Evolutionary conservation across 1,139 yeast genomes (phyloP).

Genomic region (Geotrichum aggregatum): DNA sequence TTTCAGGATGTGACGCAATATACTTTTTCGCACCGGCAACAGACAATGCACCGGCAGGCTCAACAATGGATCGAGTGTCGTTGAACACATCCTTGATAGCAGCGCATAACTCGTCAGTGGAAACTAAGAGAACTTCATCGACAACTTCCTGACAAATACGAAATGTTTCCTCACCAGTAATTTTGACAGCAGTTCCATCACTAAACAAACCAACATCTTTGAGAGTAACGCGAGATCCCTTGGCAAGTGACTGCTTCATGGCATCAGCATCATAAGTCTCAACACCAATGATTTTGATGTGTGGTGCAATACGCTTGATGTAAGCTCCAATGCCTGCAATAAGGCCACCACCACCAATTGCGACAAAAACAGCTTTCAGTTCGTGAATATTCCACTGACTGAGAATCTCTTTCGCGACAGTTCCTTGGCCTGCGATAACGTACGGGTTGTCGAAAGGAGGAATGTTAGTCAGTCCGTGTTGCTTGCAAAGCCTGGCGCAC

Average conservation of each 20-base stretch:
- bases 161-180: conserved; percentile 88
- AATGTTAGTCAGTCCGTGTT: conserved; percentile 75
- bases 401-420: conserved; percentile 86
- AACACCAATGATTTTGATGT: conserved; percentile 89
- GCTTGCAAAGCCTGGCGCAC: conserved; percentile 64
- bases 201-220: conserved; percentile 91
- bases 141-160: conserved; percentile 71
- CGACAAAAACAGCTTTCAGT: conserved; percentile 81
- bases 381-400: conserved; percentile 78
- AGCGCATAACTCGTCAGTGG: conserved; percentile 95
- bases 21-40: conserved; percentile 93
- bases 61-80: conserved; percentile 90
- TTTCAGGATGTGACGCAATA: conserved; percentile 47
- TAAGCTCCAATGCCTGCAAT: conserved; percentile 88
- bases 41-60: conserved; percentile 94
- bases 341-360: conserved; percentile 97
- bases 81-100: conserved; percentile 95
- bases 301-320: conserved; percentile 94
- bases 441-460: conserved; percentile 98
- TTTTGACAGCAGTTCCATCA: conserved; percentile 98
- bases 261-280: conserved; percentile 96
- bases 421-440: conserved; percentile 99
- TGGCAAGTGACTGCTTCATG: conserved; percentile 64
- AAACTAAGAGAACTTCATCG: conserved; percentile 82
- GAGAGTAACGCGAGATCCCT: conserved; percentile 53